phyloP scores from a whole-genome alignment of 192 early-diverging fungal species.

The Paraglomus occultum region DNA sequence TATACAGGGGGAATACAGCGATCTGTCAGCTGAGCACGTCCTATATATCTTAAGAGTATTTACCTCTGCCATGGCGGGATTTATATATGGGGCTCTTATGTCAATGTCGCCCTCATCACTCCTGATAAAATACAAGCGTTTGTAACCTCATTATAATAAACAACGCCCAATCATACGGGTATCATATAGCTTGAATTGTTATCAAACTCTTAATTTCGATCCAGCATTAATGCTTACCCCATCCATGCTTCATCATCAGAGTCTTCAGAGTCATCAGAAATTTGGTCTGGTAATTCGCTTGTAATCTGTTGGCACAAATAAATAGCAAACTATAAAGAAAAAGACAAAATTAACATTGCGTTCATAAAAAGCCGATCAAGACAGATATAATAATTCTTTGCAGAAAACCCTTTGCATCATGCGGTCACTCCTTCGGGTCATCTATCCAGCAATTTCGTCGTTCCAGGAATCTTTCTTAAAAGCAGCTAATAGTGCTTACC shows the following conservation, averaged over 20 bases:
- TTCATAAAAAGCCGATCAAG: background rate
- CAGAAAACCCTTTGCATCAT: background rate
- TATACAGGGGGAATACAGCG: too few species aligned
- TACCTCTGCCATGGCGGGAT: slow-evolving; percentile 31
- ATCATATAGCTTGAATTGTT: background rate
- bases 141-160: too few species aligned
- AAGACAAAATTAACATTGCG: background rate
- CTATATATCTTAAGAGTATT: background rate
- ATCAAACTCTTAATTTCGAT: background rate
- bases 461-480: slow-evolving; percentile 27
- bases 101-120: slow-evolving; percentile 37
- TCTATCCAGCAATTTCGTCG: background rate
- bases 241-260: slow-evolving; percentile 55
- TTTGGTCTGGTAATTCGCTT: slow-evolving; percentile 67
- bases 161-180: too few species aligned
- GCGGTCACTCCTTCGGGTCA: background rate
- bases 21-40: too few species aligned
- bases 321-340: slow-evolving; percentile 56
- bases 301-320: slow-evolving; percentile 70
- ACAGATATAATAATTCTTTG: background rate
- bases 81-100: slow-evolving; percentile 28
- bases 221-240: slow-evolving; percentile 33
- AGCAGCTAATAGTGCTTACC: slow-evolving; percentile 38
- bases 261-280: slow-evolving; percentile 61
- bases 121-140: too few species aligned